These are phyloP conservation scores for Metrosideros polymorpha DNA, from an alignment of 441 rosid genomes.

Conservation along the genomic window DNA sequence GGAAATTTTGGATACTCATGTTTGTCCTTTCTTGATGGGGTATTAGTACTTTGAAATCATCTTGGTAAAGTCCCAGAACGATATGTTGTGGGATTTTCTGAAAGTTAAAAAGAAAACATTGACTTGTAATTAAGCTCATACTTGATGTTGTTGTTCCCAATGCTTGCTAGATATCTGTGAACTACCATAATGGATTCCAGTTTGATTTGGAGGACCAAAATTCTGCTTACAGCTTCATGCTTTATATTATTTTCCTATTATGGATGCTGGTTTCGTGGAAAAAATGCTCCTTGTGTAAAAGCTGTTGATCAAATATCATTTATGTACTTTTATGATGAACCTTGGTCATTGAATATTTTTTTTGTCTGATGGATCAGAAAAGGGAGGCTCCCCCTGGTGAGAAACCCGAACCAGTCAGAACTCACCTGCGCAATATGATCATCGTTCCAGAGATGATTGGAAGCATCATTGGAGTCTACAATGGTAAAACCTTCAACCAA, in stretches of 20 bases:
- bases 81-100: not conserved
- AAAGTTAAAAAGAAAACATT: not conserved
- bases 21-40: not conserved
- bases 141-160: not conserved
- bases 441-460: constrained; percentile 9
- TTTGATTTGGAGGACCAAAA: not conserved
- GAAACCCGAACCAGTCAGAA: constrained; percentile 5
- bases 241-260: not conserved
- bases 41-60: not conserved
- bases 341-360: not conserved
- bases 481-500: constrained; percentile 6
- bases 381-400: constrained; percentile 5
- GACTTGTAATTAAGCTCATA: not conserved
- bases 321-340: not conserved
- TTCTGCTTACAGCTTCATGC: not conserved
- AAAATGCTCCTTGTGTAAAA: not conserved
- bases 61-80: not conserved
- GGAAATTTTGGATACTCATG: not conserved
- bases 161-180: not conserved
- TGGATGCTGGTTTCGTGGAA: not conserved
- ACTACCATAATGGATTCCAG: not conserved
- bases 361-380: not conserved
- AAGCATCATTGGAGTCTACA: constrained; percentile 2
- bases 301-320: not conserved
- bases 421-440: constrained; percentile 6